Base-by-base conservation (phyloP, 768 basidiomycete genomes). In the Boletus edulis region DNA sequence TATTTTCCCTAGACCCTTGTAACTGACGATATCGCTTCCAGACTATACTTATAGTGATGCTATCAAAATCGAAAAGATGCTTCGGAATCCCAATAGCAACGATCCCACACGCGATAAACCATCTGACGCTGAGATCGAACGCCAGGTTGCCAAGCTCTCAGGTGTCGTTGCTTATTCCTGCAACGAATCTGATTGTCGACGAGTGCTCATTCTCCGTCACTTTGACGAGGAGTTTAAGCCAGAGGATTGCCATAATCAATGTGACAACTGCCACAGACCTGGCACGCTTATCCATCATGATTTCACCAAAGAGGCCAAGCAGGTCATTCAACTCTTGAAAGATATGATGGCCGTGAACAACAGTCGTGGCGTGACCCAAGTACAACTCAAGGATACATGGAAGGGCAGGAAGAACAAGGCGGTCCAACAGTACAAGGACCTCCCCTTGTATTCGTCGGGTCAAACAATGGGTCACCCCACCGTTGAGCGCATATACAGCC, bases 131-230 rank as follows among this genome's bases (percentile, higher is more conserved):
- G 84, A 90, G 49, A 84, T 86, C 56, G 74, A 84, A 51, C 81
- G 89, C 15, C 88, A 91, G 66, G 75, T 79, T 50, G 79, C 79
- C 3, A 86, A 84, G 12, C 77, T 89, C 32, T 74, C 77, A 3
- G 80, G 80, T 14, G 91, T 99, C 48, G 78, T 86, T n/a, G 75
- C 82, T 54, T 99, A 86, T 72, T 94, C 91, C 70, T 67, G 73
- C 54, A 93, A 97, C 70, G 78, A 83, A 47, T 82, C 86, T 27
- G 89, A 90, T 60, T 99, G 97, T 64, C 86, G 97, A 14, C 87
- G 97, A 3, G 78, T 82, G 6, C 90, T 92, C 61, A 76, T 98
- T n/a, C 81, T 99, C 17, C 79, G 81, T n/a, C 91, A 91, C 70
- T 98, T 97, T 62, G 85, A 83, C 57, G 91, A 99, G 67, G 74